A percentile compares a stretch with the other conserved stretches of the same genome.
These are phyloP conservation scores for Begonia loranthoides DNA, from an alignment of 306 rosid genomes.

Conservation along the genomic window DNA sequence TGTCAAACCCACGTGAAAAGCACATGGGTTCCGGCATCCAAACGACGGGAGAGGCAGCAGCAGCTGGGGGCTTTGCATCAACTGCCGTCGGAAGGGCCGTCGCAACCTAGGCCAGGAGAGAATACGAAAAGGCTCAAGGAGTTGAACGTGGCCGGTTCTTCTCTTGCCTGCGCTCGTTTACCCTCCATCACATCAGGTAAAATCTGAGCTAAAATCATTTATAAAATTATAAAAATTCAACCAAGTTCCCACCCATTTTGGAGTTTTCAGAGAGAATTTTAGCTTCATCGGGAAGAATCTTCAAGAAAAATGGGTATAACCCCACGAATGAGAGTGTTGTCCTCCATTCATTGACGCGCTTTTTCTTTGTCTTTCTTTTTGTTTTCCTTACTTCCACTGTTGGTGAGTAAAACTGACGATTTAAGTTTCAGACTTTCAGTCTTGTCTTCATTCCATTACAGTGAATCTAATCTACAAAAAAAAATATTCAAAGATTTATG, in stretches of 20 bases:
- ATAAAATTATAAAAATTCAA: neutral
- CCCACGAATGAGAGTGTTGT: too few relatives aligned
- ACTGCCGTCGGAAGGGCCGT: slow-evolving; percentile 14
- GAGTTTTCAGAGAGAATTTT: neutral
- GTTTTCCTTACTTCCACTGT: slow-evolving; percentile 14
- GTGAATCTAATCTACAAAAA: neutral
- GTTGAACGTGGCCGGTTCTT: slow-evolving; percentile 3
- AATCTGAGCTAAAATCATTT: neutral
- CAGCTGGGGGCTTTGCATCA: slow-evolving; percentile 24
- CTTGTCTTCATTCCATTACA: neutral
- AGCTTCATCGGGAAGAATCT: neutral
- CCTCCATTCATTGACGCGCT: too few relatives aligned
- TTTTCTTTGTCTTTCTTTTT: slow-evolving; percentile 6
- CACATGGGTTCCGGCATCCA: slow-evolving; percentile 69
- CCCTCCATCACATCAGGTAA: slow-evolving; percentile 46
- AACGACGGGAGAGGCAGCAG: slow-evolving; percentile 53
- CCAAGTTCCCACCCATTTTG: neutral
- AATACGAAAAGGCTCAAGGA: slow-evolving; percentile 26
- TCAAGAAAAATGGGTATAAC: neutral
- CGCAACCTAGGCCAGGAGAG: slow-evolving; percentile 7
- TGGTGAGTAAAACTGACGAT: slow-evolving; percentile 29
- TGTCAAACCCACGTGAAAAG: slow-evolving; percentile 63
- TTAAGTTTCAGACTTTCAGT: neutral
- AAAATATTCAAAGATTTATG: neutral
- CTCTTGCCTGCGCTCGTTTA: slow-evolving; percentile 25